phyloP scores from a whole-genome alignment of 805 yeast genomes.

The Cyberlindnera meyerae region DNA sequence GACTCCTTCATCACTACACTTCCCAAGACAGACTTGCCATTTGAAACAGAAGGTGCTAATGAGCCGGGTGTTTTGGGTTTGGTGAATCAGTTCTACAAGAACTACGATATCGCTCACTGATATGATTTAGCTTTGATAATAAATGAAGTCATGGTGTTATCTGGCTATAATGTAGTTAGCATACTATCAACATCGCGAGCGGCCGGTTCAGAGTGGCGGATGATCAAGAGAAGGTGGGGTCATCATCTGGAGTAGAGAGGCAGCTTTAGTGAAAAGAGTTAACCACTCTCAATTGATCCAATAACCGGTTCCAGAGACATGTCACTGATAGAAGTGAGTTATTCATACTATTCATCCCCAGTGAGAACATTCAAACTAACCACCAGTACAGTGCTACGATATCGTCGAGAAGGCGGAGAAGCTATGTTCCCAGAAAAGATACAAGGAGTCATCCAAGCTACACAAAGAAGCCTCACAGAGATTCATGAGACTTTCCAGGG shows the following conservation, averaged over 20 bases:
- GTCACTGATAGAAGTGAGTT: too few species aligned
- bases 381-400: conserved; percentile 7
- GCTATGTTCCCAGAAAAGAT: conserved; percentile 39
- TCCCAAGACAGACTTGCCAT: conserved; percentile 31
- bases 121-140: too few species aligned
- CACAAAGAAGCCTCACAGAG: conserved; percentile 35
- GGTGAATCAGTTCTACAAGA: conserved; percentile 71
- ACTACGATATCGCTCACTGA: conserved; percentile 25
- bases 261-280: too few species aligned
- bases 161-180: too few species aligned
- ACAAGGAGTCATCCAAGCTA: conserved; percentile 33
- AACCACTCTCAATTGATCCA: too few species aligned
- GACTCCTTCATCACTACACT: conserved; percentile 39
- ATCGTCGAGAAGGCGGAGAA: conserved; percentile 48
- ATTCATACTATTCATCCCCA: neutral
- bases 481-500: conserved; percentile 26
- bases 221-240: too few species aligned
- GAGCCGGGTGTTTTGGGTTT: conserved; percentile 68
- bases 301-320: too few species aligned
- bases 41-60: conserved; percentile 28
- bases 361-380: too few species aligned
- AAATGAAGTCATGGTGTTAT: too few species aligned
- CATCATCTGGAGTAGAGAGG: too few species aligned
- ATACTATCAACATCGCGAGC: too few species aligned
- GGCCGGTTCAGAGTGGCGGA: too few species aligned